phyloP scores from a whole-genome alignment of 345 rosid genomes.

The Populus pruinosa region DNA sequence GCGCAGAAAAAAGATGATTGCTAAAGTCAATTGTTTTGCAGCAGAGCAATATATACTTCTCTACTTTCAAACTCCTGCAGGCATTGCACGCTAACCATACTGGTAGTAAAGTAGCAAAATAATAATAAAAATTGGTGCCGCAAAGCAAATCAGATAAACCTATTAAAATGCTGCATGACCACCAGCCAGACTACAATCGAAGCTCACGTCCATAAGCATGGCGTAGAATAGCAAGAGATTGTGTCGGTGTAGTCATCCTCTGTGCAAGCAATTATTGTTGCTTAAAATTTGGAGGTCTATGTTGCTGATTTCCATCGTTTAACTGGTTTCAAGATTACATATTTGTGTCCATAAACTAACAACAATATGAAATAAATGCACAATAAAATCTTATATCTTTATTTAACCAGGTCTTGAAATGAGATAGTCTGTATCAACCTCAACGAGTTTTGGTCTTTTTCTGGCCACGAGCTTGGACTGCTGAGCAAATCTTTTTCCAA shows the following conservation, averaged over 20 bases:
- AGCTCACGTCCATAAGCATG: not conserved
- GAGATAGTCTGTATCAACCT: constrained; percentile 8
- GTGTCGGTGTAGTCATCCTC: not conserved
- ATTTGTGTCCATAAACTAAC: not conserved
- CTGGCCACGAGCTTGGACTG: constrained; percentile 36
- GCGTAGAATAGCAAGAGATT: not conserved
- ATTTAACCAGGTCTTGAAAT: not conserved
- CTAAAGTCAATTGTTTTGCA: not conserved
- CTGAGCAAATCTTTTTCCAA: constrained; percentile 71
- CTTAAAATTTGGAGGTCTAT: not conserved
- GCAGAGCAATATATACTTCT: not conserved
- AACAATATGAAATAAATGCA: not conserved
- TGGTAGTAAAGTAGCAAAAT: not conserved
- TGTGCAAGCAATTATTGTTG: not conserved
- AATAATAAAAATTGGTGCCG: not conserved
- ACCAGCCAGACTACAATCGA: not conserved
- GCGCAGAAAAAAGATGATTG: not conserved
- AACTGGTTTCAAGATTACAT: constrained; percentile 5
- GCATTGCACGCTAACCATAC: not conserved
- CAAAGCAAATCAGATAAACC: not conserved
- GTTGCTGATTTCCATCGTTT: not conserved
- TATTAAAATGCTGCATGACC: not conserved
- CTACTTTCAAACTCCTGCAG: not conserved
- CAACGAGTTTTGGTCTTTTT: constrained; percentile 48
- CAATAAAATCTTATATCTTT: not conserved